Percentiles rank a stretch among this genome's conserved stretches.
Conservation (phyloP, 148 eudicot species). For the Chenopodium suecicum region DNA sequence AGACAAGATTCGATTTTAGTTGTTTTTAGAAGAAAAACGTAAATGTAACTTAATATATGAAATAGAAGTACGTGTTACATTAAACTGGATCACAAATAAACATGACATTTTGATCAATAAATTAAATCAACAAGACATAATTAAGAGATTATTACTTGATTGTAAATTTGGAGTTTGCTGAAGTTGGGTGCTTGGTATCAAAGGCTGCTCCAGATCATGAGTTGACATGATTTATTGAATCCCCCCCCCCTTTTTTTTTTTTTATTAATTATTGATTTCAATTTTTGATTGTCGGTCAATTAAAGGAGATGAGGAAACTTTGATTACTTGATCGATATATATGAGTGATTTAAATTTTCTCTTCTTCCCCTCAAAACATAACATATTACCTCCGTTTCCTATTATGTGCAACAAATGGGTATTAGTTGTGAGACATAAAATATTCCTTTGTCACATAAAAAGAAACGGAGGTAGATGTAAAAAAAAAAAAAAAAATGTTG, state of each 20-base stretch:
- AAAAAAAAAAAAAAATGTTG: no score
- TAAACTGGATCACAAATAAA: no score
- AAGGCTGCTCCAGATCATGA: conserved; percentile 20
- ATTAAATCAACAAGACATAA: background rate
- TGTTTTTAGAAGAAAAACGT: no score
- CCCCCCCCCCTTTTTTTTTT: background rate
- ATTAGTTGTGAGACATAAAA: no score
- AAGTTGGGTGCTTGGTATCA: conserved; percentile 12
- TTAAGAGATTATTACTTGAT: conserved; percentile 16
- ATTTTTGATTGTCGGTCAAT: background rate
- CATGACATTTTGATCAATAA: background rate
- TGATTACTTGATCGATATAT: background rate
- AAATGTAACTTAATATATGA: no score
- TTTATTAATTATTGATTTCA: background rate
- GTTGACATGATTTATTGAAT: conserved; percentile 22
- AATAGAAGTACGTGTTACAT: no score
- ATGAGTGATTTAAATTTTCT: background rate
- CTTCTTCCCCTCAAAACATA: no score
- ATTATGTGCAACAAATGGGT: no score
- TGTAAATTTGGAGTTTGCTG: background rate
- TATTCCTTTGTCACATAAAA: no score
- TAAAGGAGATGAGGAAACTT: background rate
- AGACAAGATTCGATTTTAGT: no score
- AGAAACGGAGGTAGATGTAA: no score
- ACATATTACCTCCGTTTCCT: no score